These are phyloP conservation scores for Dendrobium nobile DNA, from an alignment of 106 monocot genomes.

Conservation along the genomic window DNA sequence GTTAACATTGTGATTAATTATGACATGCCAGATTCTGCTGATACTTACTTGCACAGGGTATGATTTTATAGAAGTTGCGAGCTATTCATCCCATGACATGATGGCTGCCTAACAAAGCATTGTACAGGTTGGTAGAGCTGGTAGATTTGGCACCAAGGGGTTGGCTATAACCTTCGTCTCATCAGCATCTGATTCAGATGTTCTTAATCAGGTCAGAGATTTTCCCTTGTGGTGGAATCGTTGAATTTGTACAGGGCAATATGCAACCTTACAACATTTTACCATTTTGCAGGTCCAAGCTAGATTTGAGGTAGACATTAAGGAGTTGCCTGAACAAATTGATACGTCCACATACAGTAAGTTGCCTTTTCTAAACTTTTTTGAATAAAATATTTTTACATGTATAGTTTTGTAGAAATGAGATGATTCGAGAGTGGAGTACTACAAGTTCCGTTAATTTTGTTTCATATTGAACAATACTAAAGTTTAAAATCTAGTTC, in stretches of 20 bases:
- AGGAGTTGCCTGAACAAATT: constrained; percentile 93
- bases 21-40: constrained; percentile 99
- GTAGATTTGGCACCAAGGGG: constrained; percentile 97
- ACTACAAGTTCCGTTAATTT: too few species aligned
- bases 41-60: constrained; percentile 95
- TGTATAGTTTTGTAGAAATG: too few species aligned
- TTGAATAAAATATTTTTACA: too few species aligned
- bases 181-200: constrained; percentile 84
- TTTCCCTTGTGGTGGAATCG: not conserved
- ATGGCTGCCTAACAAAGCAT: not conserved
- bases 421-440: too few species aligned
- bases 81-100: not conserved
- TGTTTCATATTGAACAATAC: too few species aligned
- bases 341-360: constrained; percentile 97
- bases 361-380: constrained; percentile 13
- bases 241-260: too few species aligned
- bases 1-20: constrained; percentile 99
- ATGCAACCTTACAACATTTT: not conserved
- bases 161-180: constrained; percentile 96
- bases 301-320: constrained; percentile 98
- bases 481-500: too few species aligned
- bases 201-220: constrained; percentile 73
- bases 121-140: constrained; percentile 72
- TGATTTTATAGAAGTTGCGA: not conserved
- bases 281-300: constrained; percentile 68